These are phyloP conservation scores for Lentithecium fluviatile DNA, from an alignment of 495 filamentous ascomycete genomes.

Conservation along the genomic window DNA sequence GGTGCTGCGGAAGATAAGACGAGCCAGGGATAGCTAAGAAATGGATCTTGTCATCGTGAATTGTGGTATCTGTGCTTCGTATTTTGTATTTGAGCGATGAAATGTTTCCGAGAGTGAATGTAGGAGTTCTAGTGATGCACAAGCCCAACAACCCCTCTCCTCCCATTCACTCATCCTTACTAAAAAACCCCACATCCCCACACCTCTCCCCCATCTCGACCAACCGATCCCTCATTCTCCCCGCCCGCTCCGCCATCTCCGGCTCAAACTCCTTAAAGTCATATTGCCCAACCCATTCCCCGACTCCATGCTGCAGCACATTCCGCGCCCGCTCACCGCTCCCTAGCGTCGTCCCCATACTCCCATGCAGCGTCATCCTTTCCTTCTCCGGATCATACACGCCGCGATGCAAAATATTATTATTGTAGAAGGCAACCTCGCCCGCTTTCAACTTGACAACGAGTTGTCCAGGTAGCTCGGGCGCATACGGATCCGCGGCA, in stretches of 20 bases:
- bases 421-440: slow-evolving; percentile 82
- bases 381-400: slow-evolving; percentile 60
- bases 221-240: slow-evolving; percentile 41
- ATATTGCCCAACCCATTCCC: slow-evolving; percentile 64
- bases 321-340: slow-evolving; percentile 64
- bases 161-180: slow-evolving; percentile 34
- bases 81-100: too few relatives aligned
- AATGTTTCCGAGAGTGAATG: too few relatives aligned
- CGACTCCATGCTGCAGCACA: slow-evolving; percentile 82
- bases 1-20: too few relatives aligned
- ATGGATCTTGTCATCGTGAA: too few relatives aligned
- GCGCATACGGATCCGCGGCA: slow-evolving; percentile 57
- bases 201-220: slow-evolving; percentile 40
- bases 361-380: slow-evolving; percentile 79
- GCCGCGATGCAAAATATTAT: slow-evolving; percentile 80
- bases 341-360: slow-evolving; percentile 61
- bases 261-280: slow-evolving; percentile 43
- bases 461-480: slow-evolving; percentile 57
- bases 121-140: too few relatives aligned
- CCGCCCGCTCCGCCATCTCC: slow-evolving; percentile 54
- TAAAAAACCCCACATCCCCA: slow-evolving; percentile 41
- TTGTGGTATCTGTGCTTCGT: too few relatives aligned
- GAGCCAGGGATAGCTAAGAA: too few relatives aligned
- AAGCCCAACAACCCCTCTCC: too few relatives aligned
- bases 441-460: slow-evolving; percentile 65